Evolutionary conservation across 148 eudicot species (phyloP).

Genomic region (Camellia granthamiana): DNA sequence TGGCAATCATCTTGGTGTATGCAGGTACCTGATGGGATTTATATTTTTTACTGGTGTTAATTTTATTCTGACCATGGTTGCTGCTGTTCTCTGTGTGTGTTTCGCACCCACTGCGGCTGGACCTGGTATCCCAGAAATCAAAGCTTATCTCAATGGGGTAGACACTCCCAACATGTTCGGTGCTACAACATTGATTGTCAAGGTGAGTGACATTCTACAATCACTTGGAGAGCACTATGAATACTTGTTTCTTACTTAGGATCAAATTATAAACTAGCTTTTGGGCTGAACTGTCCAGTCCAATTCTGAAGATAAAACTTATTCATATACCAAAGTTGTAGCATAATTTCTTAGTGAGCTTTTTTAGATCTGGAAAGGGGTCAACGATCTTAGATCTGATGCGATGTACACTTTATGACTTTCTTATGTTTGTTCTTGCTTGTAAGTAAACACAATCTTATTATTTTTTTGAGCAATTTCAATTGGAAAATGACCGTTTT

Average conservation of each 20-base stretch:
- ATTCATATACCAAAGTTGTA: background rate
- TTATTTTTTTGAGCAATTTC: background rate
- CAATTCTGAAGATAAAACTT: background rate
- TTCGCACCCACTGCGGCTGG: conserved; percentile 96
- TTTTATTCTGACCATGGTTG: conserved; percentile 54
- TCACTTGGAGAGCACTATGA: background rate
- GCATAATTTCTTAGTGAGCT: background rate
- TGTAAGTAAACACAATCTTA: too few relatives aligned
- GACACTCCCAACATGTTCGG: conserved; percentile 91
- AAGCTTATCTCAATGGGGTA: conserved; percentile 85
- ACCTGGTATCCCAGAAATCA: conserved; percentile 89
- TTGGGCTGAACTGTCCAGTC: background rate
- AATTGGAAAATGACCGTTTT: background rate
- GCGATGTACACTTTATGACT: background rate
- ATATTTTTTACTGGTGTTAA: conserved; percentile 50
- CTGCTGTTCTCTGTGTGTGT: conserved; percentile 61
- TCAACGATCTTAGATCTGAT: conserved; percentile 1
- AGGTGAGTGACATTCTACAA: conserved; percentile 43
- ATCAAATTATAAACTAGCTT: background rate
- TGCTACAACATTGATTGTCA: conserved; percentile 75
- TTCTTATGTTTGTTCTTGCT: too few relatives aligned
- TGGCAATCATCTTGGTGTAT: conserved; percentile 22
- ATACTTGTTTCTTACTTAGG: background rate
- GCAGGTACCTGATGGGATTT: conserved; percentile 75
- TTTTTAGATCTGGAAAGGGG: background rate